Percentiles rank a stretch among this genome's conserved stretches.
Evolutionary conservation across 2,329 filamentous ascomycete species (phyloP).

Genomic region (Penicillium italicum): DNA sequence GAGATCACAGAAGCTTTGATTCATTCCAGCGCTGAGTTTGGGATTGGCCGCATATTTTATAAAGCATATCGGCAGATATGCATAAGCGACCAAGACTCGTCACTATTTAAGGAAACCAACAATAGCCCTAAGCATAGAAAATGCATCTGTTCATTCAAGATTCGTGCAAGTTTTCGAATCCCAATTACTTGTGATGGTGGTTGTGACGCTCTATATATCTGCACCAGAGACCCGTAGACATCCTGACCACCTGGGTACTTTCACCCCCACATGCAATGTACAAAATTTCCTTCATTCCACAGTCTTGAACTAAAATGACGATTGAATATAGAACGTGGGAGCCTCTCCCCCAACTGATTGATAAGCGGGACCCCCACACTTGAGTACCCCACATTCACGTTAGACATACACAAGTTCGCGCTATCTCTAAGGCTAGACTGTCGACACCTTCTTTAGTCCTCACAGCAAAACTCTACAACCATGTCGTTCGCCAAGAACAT

Average conservation of each 20-base stretch:
- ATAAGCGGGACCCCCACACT: constrained; percentile 4
- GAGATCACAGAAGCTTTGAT: no score
- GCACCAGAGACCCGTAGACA: not conserved
- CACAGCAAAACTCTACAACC: not conserved
- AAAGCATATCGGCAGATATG: no score
- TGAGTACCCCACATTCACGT: not conserved
- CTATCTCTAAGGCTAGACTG: not conserved
- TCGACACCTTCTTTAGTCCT: not conserved
- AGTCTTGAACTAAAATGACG: not conserved
- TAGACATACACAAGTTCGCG: not conserved
- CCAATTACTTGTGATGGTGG: not conserved
- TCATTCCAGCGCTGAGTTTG: no score
- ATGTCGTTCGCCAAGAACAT: constrained; percentile 38
- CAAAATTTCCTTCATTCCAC: not conserved
- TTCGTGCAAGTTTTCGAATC: not conserved
- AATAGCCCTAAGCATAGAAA: no score
- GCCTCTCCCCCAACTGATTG: not conserved
- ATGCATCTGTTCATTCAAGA: not conserved
- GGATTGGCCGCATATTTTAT: no score
- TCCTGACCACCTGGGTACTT: not conserved
- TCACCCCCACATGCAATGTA: not conserved
- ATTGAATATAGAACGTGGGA: not conserved
- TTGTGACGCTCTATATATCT: not conserved
- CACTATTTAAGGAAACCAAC: no score
- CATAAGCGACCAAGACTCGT: no score